Evolutionary conservation across 1,284 basidiomycete genomes (phyloP).

Genomic region (Malassezia sp.): DNA sequence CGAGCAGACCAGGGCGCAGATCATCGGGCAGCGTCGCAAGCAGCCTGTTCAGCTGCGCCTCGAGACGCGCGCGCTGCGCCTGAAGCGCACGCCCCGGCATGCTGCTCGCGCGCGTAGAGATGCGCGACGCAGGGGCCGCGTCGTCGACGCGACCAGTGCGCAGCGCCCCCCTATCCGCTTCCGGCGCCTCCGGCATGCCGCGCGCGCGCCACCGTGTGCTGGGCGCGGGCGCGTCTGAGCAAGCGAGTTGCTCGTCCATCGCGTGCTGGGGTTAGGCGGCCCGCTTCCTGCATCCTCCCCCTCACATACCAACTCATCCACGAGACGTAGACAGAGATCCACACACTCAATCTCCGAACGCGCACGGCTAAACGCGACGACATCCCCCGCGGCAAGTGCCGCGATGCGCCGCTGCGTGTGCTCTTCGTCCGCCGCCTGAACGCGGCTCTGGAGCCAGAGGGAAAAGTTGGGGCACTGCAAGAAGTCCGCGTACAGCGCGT

Average conservation of each 20-base stretch:
- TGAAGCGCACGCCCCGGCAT: not conserved
- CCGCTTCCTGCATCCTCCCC: too few relatives aligned
- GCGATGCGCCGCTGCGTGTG: slow-evolving; percentile 30
- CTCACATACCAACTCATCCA: slow-evolving; percentile 25
- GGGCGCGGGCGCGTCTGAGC: slow-evolving; percentile 23
- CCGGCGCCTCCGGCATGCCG: not conserved
- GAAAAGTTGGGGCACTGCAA: slow-evolving; percentile 39
- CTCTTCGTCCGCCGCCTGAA: slow-evolving; percentile 35
- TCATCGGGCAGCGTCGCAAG: slow-evolving; percentile 25
- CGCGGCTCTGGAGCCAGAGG: slow-evolving; percentile 32
- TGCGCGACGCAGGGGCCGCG: too few relatives aligned
- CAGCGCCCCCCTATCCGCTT: not conserved
- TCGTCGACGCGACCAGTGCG: too few relatives aligned
- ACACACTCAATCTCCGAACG: slow-evolving; percentile 34
- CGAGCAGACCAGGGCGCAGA: slow-evolving; percentile 13
- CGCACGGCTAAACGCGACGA: slow-evolving; percentile 22
- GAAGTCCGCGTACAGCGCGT: slow-evolving; percentile 38
- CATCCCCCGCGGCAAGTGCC: slow-evolving; percentile 30
- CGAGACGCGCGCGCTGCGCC: slow-evolving; percentile 9
- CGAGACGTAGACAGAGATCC: slow-evolving; percentile 30
- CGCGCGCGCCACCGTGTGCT: slow-evolving; percentile 22
- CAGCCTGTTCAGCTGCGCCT: slow-evolving; percentile 11
- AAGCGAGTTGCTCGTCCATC: slow-evolving; percentile 24
- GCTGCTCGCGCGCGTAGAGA: too few relatives aligned
- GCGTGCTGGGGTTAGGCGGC: not conserved